Evolutionary conservation across 192 early-diverging fungal species (phyloP), one percentile per base, ranked within the genome.

Genomic region (Mortierella antarctica): DNA sequence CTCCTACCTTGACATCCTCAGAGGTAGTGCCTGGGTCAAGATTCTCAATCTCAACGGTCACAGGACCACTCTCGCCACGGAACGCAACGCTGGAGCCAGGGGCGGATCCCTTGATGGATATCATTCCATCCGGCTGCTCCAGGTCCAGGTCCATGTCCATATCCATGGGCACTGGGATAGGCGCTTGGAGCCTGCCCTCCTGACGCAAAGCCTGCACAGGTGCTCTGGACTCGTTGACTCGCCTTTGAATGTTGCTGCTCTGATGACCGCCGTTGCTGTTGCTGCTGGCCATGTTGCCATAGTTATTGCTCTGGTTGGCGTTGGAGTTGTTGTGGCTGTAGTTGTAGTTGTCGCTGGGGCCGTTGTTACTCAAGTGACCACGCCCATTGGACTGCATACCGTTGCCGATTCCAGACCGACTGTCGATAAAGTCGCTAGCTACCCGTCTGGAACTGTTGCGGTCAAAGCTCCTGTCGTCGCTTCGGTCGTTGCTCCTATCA

Each of bases 31-130:
- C 83, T 44, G 79, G 83, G 63, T 88, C 87, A 18, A 88, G 62
- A 46, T 85, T 85, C 44, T 74, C 84, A 62, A 88, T 83, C 51
- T 86, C 69, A 9, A 88, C 70, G 45, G 62, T 82, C 9, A 82
- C 76, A 45, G 87, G 87, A 0, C 87, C 87, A 49, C 83, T 81
- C 63, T 86, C 87, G 10, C 87, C 87, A 20, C 82, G 64, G 70
- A 88, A 80, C 7, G 65, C 49, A 52, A 80, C 77, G 47, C 40
- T 72, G 4, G 65, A 20, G 14, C 63, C 64, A n/a, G 69, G 77
- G 31, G 77, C 77, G 9, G 70, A 71, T 39, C 77, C 77, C 31
- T 54, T 59, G 70, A 80, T 71, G 15, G 65, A 50, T 7, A 80
- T 50, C 46, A 56, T 50, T 5, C n/a, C 14, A 40, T 51, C 53